These are phyloP conservation scores for Ogataea pini DNA, from an alignment of 805 yeast species.

Conservation along the genomic window DNA sequence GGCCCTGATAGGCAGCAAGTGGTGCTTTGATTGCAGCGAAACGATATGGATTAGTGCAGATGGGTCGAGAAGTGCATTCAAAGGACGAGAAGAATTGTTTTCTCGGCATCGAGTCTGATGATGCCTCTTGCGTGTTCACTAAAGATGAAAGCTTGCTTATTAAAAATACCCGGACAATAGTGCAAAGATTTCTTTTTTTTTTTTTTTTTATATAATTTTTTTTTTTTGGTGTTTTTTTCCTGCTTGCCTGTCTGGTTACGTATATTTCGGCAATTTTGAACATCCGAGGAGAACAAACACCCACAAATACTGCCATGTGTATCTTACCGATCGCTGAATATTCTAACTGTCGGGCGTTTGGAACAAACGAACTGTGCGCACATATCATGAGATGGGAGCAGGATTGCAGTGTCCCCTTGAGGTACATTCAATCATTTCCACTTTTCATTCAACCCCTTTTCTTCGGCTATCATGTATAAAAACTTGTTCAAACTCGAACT, in stretches of 20 bases:
- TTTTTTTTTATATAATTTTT: background rate
- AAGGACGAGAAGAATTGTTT: background rate
- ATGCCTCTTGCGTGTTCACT: background rate
- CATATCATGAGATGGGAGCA: no score
- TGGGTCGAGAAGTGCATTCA: background rate
- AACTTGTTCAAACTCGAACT: no score
- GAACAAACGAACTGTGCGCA: no score
- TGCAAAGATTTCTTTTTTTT: background rate
- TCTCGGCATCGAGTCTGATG: background rate
- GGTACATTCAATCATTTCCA: no score
- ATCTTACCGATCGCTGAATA: no score
- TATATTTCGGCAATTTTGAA: background rate
- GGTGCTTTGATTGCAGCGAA: background rate
- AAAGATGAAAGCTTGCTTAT: background rate
- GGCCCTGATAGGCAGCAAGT: background rate
- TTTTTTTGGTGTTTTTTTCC: background rate
- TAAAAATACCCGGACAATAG: background rate
- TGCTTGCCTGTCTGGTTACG: background rate
- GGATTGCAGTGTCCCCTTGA: no score
- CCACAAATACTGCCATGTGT: no score
- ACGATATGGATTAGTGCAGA: background rate
- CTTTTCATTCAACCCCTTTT: no score
- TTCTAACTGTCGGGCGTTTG: no score
- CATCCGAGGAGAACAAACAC: background rate
- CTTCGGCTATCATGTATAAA: no score